A percentile compares a stretch with the other conserved stretches of the same genome.
These are phyloP conservation scores for Hypoxylon sp. DNA, from an alignment of 2,329 filamentous ascomycete genomes.

Conservation along the genomic window DNA sequence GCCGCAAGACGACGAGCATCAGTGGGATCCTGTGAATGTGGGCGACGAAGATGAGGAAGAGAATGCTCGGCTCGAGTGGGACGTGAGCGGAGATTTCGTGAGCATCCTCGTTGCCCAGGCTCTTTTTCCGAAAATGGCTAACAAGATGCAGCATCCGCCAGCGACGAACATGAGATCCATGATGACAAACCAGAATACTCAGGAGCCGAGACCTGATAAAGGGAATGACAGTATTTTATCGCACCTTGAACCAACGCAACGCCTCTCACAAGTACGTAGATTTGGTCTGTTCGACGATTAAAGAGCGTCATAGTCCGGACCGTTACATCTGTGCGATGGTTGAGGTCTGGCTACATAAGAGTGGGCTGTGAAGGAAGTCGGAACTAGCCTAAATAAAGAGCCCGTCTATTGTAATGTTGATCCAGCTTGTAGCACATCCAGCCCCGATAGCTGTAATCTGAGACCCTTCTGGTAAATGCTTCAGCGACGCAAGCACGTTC, in stretches of 20 bases:
- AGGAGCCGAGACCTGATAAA: constrained; percentile 44
- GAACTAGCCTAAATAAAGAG: constrained; percentile 51
- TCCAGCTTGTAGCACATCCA: constrained; percentile 93
- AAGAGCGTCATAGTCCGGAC: constrained; percentile 6
- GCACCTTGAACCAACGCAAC: constrained; percentile 79
- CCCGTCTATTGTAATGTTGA: constrained; percentile 63
- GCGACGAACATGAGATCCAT: constrained; percentile 61
- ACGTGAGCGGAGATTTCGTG: constrained; percentile 75
- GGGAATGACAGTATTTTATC: constrained; percentile 41
- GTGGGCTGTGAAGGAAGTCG: neutral
- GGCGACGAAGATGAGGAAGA: constrained; percentile 73
- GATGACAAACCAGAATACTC: constrained; percentile 50
- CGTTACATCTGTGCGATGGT: neutral
- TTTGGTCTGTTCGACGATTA: constrained; percentile 60
- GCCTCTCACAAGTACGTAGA: constrained; percentile 75
- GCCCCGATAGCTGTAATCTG: constrained; percentile 77
- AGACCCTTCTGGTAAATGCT: constrained; percentile 65
- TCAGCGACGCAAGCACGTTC: constrained; percentile 75
- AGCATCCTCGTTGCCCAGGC: constrained; percentile 51
- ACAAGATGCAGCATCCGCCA: constrained; percentile 59
- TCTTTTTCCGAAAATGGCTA: constrained; percentile 45
- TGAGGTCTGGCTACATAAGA: constrained; percentile 4
- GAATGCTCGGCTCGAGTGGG: constrained; percentile 80
- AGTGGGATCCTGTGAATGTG: constrained; percentile 78
- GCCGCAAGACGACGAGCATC: constrained; percentile 75